Percentiles rank a stretch among this genome's conserved stretches.
Conservation (phyloP, 164 flowering plant genomes). For the Cinnamomum chago region DNA sequence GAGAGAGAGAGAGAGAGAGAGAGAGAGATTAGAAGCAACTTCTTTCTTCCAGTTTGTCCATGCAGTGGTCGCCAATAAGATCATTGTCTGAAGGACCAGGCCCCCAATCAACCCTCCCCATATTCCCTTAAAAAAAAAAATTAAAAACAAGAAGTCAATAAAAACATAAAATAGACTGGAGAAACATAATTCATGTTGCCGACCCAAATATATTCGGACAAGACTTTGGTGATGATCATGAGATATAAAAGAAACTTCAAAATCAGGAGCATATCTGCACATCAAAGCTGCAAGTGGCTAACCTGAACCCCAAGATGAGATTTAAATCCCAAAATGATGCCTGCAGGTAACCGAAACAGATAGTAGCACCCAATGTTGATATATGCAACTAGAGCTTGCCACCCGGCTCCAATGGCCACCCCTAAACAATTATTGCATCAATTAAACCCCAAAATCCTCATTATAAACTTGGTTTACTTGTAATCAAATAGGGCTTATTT, state of each 20-base stretch:
- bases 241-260: too few species aligned
- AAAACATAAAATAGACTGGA: background rate
- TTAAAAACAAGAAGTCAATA: background rate
- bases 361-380: constrained; percentile 62
- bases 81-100: constrained; percentile 15
- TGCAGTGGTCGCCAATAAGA: constrained; percentile 11
- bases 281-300: background rate
- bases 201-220: rapidly evolving
- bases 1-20: background rate
- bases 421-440: constrained; percentile 20
- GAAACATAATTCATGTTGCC: background rate
- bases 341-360: constrained; percentile 55
- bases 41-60: constrained; percentile 23
- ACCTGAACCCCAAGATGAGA: constrained; percentile 35
- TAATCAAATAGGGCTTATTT: too few species aligned
- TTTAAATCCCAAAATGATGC: constrained; percentile 42
- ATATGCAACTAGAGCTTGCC: constrained; percentile 64
- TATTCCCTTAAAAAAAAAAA: constrained; percentile 9
- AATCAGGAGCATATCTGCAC: too few species aligned
- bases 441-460: too few species aligned
- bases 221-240: too few species aligned
- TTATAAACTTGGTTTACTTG: too few species aligned
- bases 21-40: constrained; percentile 1
- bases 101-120: constrained; percentile 21
- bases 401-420: constrained; percentile 72